Evolutionary conservation across 371 early-diverging fungal species (phyloP).

Genomic region (Lichtheimia ornata): DNA sequence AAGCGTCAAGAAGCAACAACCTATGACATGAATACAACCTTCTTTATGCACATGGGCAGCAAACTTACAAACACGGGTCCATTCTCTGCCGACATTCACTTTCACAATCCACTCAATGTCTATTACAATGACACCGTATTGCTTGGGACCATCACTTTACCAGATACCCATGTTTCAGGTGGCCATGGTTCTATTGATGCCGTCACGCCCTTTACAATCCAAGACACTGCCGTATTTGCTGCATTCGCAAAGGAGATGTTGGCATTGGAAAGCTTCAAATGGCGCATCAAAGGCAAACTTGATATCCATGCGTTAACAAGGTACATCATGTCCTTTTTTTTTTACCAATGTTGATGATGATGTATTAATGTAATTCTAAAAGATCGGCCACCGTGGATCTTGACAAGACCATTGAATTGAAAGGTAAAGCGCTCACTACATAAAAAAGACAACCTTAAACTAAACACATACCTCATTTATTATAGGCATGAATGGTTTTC

Average conservation of each 20-base stretch:
- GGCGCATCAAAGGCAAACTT: constrained; percentile 50
- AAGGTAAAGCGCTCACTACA: constrained; percentile 20
- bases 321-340: constrained; percentile 6
- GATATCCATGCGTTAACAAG: constrained; percentile 52
- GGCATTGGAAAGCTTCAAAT: constrained; percentile 42
- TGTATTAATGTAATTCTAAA: not conserved
- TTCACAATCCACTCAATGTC: constrained; percentile 51
- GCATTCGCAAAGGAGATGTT: constrained; percentile 51
- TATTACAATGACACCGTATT: constrained; percentile 34
- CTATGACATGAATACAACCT: constrained; percentile 31
- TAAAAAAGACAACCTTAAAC: too few species aligned
- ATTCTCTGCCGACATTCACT: constrained; percentile 52
- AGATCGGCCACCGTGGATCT: constrained; percentile 37
- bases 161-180: constrained; percentile 43
- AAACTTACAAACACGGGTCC: constrained; percentile 56
- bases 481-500: constrained; percentile 52
- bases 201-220: constrained; percentile 36
- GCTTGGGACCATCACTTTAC: constrained; percentile 43
- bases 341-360: not conserved
- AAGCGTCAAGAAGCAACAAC: constrained; percentile 18
- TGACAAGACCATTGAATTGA: constrained; percentile 23
- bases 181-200: constrained; percentile 43
- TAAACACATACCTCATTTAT: not conserved
- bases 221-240: constrained; percentile 38
- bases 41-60: constrained; percentile 49